phyloP scores from a whole-genome alignment of 2,329 filamentous ascomycete genomes.

The Sarocladium oryzae region DNA sequence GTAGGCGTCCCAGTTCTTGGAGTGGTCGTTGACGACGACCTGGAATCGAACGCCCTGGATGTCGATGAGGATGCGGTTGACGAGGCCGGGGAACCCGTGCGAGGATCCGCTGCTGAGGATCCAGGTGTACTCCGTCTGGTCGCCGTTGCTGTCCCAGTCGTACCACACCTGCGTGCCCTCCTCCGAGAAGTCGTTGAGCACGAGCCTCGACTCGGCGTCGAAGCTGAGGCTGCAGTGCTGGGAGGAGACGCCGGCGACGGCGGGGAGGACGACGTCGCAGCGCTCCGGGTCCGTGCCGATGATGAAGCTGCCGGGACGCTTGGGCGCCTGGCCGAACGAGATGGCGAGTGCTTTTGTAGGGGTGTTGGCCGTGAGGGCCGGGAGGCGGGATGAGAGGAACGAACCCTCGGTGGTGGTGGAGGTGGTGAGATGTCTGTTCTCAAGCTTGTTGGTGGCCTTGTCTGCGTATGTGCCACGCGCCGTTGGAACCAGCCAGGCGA shows the following conservation, averaged over 20 bases:
- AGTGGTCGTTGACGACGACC: constrained; percentile 30
- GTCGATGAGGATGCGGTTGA: constrained; percentile 30
- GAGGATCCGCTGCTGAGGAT: constrained; percentile 25
- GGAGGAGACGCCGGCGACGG: constrained; percentile 25
- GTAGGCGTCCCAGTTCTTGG: constrained; percentile 28
- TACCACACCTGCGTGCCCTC: constrained; percentile 35
- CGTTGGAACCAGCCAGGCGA: constrained; percentile 34
- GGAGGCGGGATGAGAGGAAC: constrained; percentile 22
- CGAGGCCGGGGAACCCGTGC: constrained; percentile 26
- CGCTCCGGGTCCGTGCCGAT: constrained; percentile 29
- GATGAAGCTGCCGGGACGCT: constrained; percentile 29
- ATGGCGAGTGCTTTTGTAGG: constrained; percentile 25
- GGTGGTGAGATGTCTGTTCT: constrained; percentile 22
- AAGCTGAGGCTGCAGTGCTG: constrained; percentile 33
- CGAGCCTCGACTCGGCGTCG: constrained; percentile 29
- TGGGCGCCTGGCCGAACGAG: constrained; percentile 27
- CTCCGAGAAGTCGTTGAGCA: constrained; percentile 32
- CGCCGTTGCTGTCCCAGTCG: constrained; percentile 32
- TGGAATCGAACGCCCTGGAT: constrained; percentile 34
- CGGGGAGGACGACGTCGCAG: constrained; percentile 32
- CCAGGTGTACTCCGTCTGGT: constrained; percentile 30
- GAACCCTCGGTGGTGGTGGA: constrained; percentile 17
- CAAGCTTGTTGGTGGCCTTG: constrained; percentile 23
- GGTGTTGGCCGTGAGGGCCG: constrained; percentile 20
- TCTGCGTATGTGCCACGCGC: constrained; percentile 26